Conservation (phyloP, 352 stramenopile species). For the Pseudoperonospora humuli region DNA sequence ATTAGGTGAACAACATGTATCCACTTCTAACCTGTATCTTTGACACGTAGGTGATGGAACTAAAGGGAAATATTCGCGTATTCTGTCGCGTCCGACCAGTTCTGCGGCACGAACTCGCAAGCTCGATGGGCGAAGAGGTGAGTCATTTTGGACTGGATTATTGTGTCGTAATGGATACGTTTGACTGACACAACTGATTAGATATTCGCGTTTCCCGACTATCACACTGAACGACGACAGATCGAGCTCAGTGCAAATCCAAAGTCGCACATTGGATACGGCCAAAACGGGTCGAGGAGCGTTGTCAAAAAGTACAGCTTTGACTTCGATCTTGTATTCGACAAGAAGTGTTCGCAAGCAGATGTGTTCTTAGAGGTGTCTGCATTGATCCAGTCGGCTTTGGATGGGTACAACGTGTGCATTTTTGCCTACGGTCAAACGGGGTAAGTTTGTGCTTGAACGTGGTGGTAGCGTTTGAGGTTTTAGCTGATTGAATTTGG, state of each 20-base stretch:
- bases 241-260: slow-evolving; percentile 66
- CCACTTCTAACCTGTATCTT: not conserved
- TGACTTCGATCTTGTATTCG: slow-evolving; percentile 97
- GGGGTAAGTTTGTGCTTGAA: slow-evolving; percentile 28
- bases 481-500: not conserved
- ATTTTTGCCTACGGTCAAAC: slow-evolving; percentile 92
- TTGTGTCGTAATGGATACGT: too few species aligned
- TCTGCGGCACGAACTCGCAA: slow-evolving; percentile 52
- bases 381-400: slow-evolving; percentile 88
- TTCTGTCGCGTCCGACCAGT: slow-evolving; percentile 92
- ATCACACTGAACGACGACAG: slow-evolving; percentile 46
- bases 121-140: slow-evolving; percentile 41
- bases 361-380: slow-evolving; percentile 95
- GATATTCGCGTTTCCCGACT: slow-evolving; percentile 77
- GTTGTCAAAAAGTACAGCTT: slow-evolving; percentile 89
- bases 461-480: not conserved
- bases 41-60: slow-evolving; percentile 84
- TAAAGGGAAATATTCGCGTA: slow-evolving; percentile 95
- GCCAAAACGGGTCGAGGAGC: slow-evolving; percentile 39
- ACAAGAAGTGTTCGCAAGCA: slow-evolving; percentile 88
- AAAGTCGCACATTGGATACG: slow-evolving; percentile 67
- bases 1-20: not conserved
- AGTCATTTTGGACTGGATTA: too few species aligned
- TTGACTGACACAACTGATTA: slow-evolving; percentile 12
- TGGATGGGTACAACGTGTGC: slow-evolving; percentile 95